Base-by-base conservation (phyloP, 2,329 filamentous ascomycete species). In the Fusarium sp. region DNA sequence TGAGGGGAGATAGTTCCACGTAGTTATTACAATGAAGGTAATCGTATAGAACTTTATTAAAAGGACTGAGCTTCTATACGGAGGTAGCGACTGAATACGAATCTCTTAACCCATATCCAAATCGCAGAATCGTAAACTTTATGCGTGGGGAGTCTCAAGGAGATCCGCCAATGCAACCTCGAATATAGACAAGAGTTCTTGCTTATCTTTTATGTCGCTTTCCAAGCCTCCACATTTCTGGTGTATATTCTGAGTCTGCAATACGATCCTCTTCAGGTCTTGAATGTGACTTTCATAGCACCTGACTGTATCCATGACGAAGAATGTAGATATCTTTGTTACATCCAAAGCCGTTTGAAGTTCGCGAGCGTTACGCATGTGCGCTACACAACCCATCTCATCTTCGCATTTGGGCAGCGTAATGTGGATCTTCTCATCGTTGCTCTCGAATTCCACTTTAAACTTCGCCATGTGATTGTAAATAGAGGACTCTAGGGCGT, bases 11-110 rank as follows among this genome's bases (percentile, higher is more conserved):
- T 24, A 9, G 2, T 7, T 18, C 24, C 7, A 26, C 12, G 15
- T 18, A 2, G 5, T 17, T 17, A 24, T 10, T 17, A 1, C 5
- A 24, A 11, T 17, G 10, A 24, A 17, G 0, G 22, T 44, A 6
- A 12, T 7, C 0, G 10, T 17, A 24, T 44, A 24, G 14, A 4
- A 24, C 11, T 11, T 42, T 10, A n/a, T 15, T n/a, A 7, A n/a
- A 24, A 18, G 42, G 13, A 20, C 1, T 9, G 17, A 13, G 24
- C 24, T 45, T 13, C 24, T 6, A 26, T 20, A 20, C 17, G 3
- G 10, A 26, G 42, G 11, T 8, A 44, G 15, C 15, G 22, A 12
- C 1, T 11, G 15, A 8, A 18, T 18, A 18, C 4, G 6, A 26
- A 6, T 7, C 22, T 13, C 13, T 7, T 18, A 6, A 24, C 18